These are phyloP conservation scores for Combretum micranthum DNA, from an alignment of 345 rosid species.

Conservation along the genomic window DNA sequence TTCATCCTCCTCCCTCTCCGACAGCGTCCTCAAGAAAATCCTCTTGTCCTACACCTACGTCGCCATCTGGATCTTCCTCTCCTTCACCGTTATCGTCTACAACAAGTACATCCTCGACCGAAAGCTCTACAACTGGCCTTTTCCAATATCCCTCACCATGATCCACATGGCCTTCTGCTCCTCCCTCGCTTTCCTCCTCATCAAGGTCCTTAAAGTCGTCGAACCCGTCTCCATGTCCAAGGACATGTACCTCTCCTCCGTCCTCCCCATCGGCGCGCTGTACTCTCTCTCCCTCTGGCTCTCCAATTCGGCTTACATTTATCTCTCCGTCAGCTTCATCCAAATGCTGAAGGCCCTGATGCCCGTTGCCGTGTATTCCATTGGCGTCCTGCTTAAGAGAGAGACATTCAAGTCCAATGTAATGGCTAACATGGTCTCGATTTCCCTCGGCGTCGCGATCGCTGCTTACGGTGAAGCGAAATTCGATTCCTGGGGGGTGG, in stretches of 20 bases:
- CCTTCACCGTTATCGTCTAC: conserved; percentile 97
- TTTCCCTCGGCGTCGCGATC: conserved; percentile 82
- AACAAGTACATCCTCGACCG: conserved; percentile 98
- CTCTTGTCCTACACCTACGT: conserved; percentile 90
- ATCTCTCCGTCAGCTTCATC: conserved; percentile 90
- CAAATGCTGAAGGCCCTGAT: conserved; percentile 96
- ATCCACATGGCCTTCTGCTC: conserved; percentile 98
- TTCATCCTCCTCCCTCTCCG: conserved; percentile 51
- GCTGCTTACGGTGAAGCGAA: conserved; percentile 96
- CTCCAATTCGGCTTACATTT: conserved; percentile 95
- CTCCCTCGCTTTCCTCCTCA: conserved; percentile 69
- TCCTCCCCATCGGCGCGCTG: conserved; percentile 87
- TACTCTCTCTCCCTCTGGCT: conserved; percentile 92
- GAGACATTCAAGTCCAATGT: conserved; percentile 63
- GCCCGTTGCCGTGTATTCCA: conserved; percentile 97
- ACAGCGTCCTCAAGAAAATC: conserved; percentile 79
- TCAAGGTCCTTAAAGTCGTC: conserved; percentile 84
- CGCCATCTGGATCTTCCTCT: conserved; percentile 93
- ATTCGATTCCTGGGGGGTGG: conserved; percentile 85
- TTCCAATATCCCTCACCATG: conserved; percentile 93
- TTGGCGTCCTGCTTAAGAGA: conserved; percentile 64
- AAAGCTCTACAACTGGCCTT: conserved; percentile 98
- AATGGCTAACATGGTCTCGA: conserved; percentile 88
- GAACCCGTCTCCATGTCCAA: conserved; percentile 87
- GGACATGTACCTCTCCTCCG: conserved; percentile 73